Percentiles rank a stretch among this genome's conserved stretches.
Evolutionary conservation across 257 asterid species (phyloP).

Genomic region (Solanum sitiens): DNA sequence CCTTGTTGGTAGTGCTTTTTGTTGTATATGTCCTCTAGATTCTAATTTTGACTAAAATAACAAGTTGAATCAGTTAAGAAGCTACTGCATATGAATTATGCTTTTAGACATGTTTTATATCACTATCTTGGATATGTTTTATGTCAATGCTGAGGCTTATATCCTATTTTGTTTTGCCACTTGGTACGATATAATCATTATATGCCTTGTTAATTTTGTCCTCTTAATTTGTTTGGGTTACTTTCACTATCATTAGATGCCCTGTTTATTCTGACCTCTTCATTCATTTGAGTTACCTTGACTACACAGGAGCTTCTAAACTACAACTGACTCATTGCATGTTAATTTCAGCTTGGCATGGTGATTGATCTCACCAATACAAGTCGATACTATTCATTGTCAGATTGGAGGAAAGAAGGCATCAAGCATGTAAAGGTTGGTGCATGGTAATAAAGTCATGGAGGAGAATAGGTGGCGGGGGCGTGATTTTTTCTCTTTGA

Average conservation of each 20-base stretch:
- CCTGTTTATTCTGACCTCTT: not conserved
- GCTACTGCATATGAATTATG: not conserved
- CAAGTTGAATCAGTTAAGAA: not conserved
- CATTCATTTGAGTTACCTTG: not conserved
- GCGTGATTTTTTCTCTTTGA: not conserved
- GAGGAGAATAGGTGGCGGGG: not conserved
- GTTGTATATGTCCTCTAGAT: not conserved
- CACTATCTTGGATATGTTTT: not conserved
- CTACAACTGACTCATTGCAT: not conserved
- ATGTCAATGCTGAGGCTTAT: not conserved
- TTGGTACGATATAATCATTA: not conserved
- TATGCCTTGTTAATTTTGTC: not conserved
- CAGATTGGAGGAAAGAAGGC: slow-evolving; percentile 70
- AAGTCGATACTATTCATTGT: slow-evolving; percentile 59
- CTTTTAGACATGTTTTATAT: not conserved
- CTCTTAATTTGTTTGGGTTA: not conserved
- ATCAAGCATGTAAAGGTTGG: slow-evolving; percentile 93
- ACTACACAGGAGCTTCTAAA: not conserved
- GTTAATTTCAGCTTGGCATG: slow-evolving; percentile 71
- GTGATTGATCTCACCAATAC: slow-evolving; percentile 98
- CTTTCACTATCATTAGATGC: not conserved
- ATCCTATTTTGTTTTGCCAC: not conserved
- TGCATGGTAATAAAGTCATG: not conserved
- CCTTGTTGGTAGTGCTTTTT: not conserved
- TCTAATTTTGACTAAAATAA: not conserved